Conservation (phyloP, 345 rosid genomes). For the Eucalyptus lansdowneana region DNA sequence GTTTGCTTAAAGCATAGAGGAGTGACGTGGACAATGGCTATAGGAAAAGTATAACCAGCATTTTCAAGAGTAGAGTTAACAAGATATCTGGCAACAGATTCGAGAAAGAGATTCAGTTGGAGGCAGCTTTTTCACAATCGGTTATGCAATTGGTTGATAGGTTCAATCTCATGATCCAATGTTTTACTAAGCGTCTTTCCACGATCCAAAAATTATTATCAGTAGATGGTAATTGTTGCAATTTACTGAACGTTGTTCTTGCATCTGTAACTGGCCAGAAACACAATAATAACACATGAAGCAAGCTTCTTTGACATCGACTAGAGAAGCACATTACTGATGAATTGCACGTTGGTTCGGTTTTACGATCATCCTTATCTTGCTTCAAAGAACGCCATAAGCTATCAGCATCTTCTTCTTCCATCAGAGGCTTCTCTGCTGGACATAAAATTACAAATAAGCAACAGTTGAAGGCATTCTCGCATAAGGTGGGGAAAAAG, state of each 20-base stretch:
- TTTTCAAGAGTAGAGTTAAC: neutral
- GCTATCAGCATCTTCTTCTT: slow-evolving; percentile 52
- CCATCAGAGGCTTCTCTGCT: slow-evolving; percentile 21
- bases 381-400: slow-evolving; percentile 35
- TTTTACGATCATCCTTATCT: slow-evolving; percentile 22
- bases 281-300: neutral
- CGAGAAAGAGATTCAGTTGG: neutral
- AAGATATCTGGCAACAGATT: neutral
- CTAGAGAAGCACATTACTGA: slow-evolving; percentile 25
- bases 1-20: neutral
- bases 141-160: neutral
- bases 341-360: slow-evolving; percentile 41
- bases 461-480: neutral
- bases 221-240: neutral
- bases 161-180: neutral
- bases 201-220: neutral
- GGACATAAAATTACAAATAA: neutral
- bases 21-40: neutral
- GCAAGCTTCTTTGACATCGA: neutral
- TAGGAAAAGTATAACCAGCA: neutral
- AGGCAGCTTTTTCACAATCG: neutral
- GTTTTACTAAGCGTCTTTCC: neutral
- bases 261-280: neutral
- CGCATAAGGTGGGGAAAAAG: neutral
- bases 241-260: neutral